Evolutionary conservation across 179 eudicot genomes (phyloP).

Genomic region (Camellia oleifera): DNA sequence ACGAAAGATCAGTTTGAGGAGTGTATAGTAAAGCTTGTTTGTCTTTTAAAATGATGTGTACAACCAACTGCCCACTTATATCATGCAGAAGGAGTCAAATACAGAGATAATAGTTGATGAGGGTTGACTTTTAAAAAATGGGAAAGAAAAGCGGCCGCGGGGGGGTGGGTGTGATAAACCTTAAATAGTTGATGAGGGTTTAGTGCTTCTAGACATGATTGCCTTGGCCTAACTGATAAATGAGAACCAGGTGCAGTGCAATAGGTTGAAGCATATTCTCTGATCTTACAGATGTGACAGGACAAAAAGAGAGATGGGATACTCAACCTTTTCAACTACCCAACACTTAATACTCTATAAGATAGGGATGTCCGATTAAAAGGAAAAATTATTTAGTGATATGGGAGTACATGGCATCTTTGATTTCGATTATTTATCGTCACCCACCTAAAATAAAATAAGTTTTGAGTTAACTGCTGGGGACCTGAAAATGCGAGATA

Average conservation of each 20-base stretch:
- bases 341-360: background rate
- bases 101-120: background rate
- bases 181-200: background rate
- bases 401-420: background rate
- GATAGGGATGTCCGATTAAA: background rate
- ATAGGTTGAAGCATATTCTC: conserved; percentile 7
- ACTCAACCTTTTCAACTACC: background rate
- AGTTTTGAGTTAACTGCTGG: too few relatives aligned
- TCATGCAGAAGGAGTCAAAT: background rate
- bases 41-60: background rate
- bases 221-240: conserved; percentile 4
- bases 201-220: conserved; percentile 5
- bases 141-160: background rate
- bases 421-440: too few relatives aligned
- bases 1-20: conserved; percentile 6
- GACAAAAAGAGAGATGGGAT: background rate
- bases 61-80: background rate
- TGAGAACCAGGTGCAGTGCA: background rate
- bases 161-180: too few relatives aligned
- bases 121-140: conserved; percentile 5
- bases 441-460: too few relatives aligned
- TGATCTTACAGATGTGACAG: background rate
- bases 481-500: too few relatives aligned
- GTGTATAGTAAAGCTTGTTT: too few relatives aligned
- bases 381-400: background rate